Evolutionary conservation across 805 yeast genomes (phyloP), one percentile per base, ranked within the genome.

Genomic region (Henningerozyma blattae): DNA sequence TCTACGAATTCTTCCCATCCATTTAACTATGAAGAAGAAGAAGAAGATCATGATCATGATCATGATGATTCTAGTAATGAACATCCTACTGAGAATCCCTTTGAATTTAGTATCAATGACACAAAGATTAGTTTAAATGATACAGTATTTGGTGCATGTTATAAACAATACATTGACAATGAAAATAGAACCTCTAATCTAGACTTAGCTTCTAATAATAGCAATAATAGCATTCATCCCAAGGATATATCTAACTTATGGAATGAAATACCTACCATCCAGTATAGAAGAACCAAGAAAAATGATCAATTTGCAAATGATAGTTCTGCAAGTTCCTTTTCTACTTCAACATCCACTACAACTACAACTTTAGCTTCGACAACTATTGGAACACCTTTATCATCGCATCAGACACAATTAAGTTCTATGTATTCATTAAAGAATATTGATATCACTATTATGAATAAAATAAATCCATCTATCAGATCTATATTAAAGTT

Each of bases 131-230:
- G 84, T 3, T 62, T 62, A 26, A 82, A 72, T 33, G 72, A 82
- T 0, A 83, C 94, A 0, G 67, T 84, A 2, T 81, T 75, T 54
- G 91, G 91, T 1, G 87, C 85, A 0, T 61, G 80, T 5, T 75
- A 74, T 49, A 67, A 70, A 32, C 58, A 71, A 3, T 49, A 68
- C 12, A 29, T 30, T 67, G 70, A 20, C 35, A 47, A 6, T 45
- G 56, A 14, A n/a, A n/a, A n/a, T n/a, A n/a, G n/a, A n/a, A n/a
- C n/a, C n/a, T n/a, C n/a, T n/a, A n/a, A n/a, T n/a, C n/a, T n/a
- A n/a, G n/a, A n/a, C n/a, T n/a, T n/a, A n/a, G n/a, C n/a, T n/a
- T n/a, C n/a, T n/a, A n/a, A n/a, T n/a, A n/a, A n/a, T n/a, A n/a
- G n/a, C n/a, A n/a, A n/a, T n/a, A n/a, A n/a, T n/a, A n/a, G n/a